Evolutionary conservation across 306 rosid species (phyloP).

Genomic region (Lagenaria siceraria): DNA sequence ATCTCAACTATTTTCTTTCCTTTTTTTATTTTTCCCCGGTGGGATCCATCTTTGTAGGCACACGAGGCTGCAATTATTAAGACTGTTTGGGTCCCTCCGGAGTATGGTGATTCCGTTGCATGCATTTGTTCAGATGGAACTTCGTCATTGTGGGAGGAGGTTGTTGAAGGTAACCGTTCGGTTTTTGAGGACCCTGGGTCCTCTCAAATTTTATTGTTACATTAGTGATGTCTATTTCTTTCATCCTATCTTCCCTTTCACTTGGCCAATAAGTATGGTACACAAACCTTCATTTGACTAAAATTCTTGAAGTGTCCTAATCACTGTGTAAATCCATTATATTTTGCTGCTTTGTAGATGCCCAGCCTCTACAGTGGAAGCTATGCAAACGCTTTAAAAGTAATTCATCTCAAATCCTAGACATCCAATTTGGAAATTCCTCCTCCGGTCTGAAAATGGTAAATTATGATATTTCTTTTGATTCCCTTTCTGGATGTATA

Average conservation of each 20-base stretch:
- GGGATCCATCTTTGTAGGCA: constrained; percentile 21
- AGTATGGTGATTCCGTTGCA: constrained; percentile 75
- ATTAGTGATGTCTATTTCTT: neutral
- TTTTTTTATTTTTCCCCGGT: neutral
- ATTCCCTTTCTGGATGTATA: neutral
- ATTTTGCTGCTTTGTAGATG: constrained; percentile 26
- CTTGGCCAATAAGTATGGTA: neutral
- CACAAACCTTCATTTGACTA: neutral
- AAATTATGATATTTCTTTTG: constrained; percentile 12
- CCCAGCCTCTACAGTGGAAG: constrained; percentile 74
- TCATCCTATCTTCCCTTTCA: neutral
- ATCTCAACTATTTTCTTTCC: neutral
- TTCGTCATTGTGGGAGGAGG: constrained; percentile 65
- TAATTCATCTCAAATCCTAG: constrained; percentile 50
- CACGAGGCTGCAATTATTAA: constrained; percentile 41
- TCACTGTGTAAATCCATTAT: neutral
- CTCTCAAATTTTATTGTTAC: neutral
- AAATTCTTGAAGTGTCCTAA: neutral
- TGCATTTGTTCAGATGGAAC: constrained; percentile 58
- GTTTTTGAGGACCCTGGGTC: neutral
- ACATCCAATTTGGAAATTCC: constrained; percentile 65
- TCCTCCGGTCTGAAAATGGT: constrained; percentile 65
- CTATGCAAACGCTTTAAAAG: constrained; percentile 51
- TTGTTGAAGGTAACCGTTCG: constrained; percentile 44
- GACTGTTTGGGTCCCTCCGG: constrained; percentile 77